Evolutionary conservation across 1,139 yeast species (phyloP), one percentile per base, ranked within the genome.

Genomic region (Pichia sp.): DNA sequence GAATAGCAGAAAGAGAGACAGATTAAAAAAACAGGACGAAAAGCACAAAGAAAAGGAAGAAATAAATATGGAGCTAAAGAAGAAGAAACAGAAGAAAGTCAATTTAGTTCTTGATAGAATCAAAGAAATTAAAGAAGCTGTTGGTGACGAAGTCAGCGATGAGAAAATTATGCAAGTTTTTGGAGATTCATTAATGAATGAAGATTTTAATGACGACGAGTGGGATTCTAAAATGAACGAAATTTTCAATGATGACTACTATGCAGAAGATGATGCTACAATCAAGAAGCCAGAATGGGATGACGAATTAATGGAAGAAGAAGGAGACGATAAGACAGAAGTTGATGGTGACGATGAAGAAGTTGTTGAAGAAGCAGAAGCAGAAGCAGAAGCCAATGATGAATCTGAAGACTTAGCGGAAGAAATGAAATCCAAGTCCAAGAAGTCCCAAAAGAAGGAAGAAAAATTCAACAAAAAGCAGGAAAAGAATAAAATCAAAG

Each of bases 141-240:
- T 87, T 40, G 97, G 96, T 10, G 81, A 77, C 31, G 90, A 84
- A 23, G 74, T 77, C 8, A 73, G 79, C 38, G 83, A 80, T 50
- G 84, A 77, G 42, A 66, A 74, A 39, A 81, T 84, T 36, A 68
- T 75, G 48, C 73, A 70, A 50, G 82, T 84, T 7, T 79, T 83
- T 61, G 86, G 90, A 5, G 84, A 83, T 47, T 71, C 82, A 37
- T 72, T 88, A 54, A 67, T 94, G 51, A 85, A 85, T 44, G 95
- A 84, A 44, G 97, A 92, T 60, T 94, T 87, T 61, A 90, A 87
- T 54, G 90, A 85, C 57, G 79, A 82, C 37, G 95, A 85, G 51
- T 94, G 98, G 98, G 97, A 94, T 62, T 68, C 66, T 50, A 81
- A 86, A 51, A 82, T 94, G 83, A 79, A 84, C 37, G 83, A 85